Conservation (phyloP, 2,329 filamentous ascomycete species). For the Pseudocercospora fijiensis region DNA sequence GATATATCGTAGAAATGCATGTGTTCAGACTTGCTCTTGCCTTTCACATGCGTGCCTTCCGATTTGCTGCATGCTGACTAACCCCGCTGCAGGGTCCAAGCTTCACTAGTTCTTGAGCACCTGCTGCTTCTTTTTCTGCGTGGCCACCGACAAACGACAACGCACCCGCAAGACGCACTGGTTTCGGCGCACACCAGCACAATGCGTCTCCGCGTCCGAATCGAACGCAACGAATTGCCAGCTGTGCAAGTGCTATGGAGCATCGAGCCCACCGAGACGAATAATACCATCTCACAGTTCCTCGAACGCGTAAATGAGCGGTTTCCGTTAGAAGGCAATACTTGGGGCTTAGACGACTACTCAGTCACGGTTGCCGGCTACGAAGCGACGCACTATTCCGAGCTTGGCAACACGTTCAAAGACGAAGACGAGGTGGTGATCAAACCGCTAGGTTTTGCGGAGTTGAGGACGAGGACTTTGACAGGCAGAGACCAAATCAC, state of each 20-base stretch:
- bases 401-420: conserved; percentile 67
- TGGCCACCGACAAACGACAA: background rate
- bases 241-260: conserved; percentile 71
- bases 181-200: background rate
- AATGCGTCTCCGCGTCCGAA: conserved; percentile 71
- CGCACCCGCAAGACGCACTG: background rate
- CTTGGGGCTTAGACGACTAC: conserved; percentile 91
- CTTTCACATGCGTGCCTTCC: background rate
- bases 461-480: conserved; percentile 69
- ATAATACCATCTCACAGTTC: conserved; percentile 67
- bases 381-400: conserved; percentile 84
- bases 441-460: conserved; percentile 71
- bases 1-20: background rate
- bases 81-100: background rate
- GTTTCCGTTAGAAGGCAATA: conserved; percentile 73
- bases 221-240: conserved; percentile 72
- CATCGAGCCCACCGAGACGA: conserved; percentile 45
- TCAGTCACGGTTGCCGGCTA: conserved; percentile 74
- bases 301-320: conserved; percentile 76
- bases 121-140: background rate
- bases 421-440: conserved; percentile 84
- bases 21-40: background rate
- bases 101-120: conserved; percentile 3
- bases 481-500: conserved; percentile 81
- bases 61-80: background rate